Conservation (phyloP, 169 alveolate species). For the Plasmodium ovale region DNA sequence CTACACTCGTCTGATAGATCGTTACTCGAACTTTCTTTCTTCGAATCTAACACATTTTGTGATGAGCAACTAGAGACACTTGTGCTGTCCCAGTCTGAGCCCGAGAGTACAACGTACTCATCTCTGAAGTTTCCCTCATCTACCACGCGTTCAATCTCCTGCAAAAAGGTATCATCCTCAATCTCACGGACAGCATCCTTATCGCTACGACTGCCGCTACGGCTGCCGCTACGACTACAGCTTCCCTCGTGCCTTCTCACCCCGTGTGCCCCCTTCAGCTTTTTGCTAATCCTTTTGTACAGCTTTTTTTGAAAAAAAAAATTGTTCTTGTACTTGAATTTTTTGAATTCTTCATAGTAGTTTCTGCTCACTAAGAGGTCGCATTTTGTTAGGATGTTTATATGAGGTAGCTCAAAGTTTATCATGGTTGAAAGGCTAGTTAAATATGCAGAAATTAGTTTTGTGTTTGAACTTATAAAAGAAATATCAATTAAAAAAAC, state of each 20-base stretch:
- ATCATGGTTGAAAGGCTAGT: slow-evolving; percentile 96
- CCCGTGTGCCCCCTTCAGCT: neutral
- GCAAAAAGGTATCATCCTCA: slow-evolving; percentile 15
- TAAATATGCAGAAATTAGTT: slow-evolving; percentile 94
- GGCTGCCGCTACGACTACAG: too few relatives aligned
- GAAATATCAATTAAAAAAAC: slow-evolving; percentile 95
- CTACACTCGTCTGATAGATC: slow-evolving; percentile 16
- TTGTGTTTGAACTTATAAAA: slow-evolving; percentile 94
- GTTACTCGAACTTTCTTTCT: neutral
- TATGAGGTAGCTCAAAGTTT: slow-evolving; percentile 95
- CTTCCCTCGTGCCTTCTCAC: neutral
- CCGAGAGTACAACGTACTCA: slow-evolving; percentile 39
- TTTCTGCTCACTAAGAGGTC: slow-evolving; percentile 87
- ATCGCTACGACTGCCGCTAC: neutral
- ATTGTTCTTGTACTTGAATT: slow-evolving; percentile 60
- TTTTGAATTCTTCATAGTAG: slow-evolving; percentile 77
- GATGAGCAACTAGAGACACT: slow-evolving; percentile 63
- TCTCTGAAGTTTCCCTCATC: slow-evolving; percentile 34
- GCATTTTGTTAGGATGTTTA: slow-evolving; percentile 96
- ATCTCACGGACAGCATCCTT: neutral
- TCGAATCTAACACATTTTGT: neutral
- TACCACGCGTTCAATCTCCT: slow-evolving; percentile 42
- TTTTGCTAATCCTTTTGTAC: slow-evolving; percentile 53
- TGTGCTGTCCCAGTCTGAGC: slow-evolving; percentile 54
- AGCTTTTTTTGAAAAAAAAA: slow-evolving; percentile 66